Conservation (phyloP, 306 rosid genomes). For the Crotalaria pallida region DNA sequence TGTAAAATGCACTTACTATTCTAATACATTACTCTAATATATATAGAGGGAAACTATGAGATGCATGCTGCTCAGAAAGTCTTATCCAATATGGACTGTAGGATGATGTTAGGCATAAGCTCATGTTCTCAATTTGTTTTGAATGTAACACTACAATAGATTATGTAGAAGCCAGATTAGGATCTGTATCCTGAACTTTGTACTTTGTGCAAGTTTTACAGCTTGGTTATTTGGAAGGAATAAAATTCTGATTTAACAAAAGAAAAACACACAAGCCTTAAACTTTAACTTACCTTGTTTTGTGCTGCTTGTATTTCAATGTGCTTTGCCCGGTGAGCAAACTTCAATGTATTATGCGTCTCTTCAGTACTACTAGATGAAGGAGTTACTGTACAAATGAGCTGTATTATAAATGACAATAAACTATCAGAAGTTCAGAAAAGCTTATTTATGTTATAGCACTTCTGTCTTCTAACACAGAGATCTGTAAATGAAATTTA, state of each 20-base stretch:
- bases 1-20: no score
- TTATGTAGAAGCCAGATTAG: not conserved
- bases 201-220: not conserved
- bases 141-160: not conserved
- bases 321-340: slow-evolving; percentile 97
- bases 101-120: not conserved
- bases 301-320: slow-evolving; percentile 96
- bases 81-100: not conserved
- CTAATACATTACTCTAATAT: no score
- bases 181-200: not conserved
- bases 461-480: slow-evolving; percentile 17
- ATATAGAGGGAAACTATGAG: not conserved
- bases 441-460: slow-evolving; percentile 3
- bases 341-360: slow-evolving; percentile 93
- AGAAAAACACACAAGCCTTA: not conserved
- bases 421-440: slow-evolving; percentile 17
- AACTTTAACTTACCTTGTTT: slow-evolving; percentile 56
- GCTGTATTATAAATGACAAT: slow-evolving; percentile 51
- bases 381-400: slow-evolving; percentile 96
- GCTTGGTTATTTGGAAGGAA: not conserved
- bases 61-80: not conserved
- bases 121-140: not conserved
- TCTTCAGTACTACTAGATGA: slow-evolving; percentile 95
- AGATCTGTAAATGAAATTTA: not conserved
- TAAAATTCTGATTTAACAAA: not conserved